Base-by-base conservation (phyloP, 192 early-diverging fungal species). In the Spizellomyces sp. region DNA sequence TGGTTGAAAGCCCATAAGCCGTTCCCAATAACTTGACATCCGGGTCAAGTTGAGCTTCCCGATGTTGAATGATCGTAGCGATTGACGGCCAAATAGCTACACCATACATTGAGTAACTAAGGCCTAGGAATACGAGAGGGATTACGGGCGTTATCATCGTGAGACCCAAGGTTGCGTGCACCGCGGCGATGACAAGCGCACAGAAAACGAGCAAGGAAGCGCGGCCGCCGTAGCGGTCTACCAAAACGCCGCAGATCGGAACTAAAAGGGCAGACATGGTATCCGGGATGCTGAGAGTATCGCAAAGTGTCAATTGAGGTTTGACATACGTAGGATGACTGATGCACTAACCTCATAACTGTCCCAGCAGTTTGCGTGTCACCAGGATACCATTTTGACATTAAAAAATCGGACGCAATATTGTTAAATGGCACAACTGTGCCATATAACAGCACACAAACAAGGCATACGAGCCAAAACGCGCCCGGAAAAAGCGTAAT, bases 51-150 rank as follows among this genome's bases (percentile, higher is more conserved):
- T 57, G 48, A 19, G 59, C 36, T 72, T 86, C 80, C 12, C 77
- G 70, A 27, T 83, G 78, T 59, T 86, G 77, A n/a, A 88, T 83
- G 42, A 88, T 75, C 43, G 75, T 77, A 7, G 89, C 86, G 47
- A 90, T 77, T 8, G 85, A 83, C 4, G 88, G 88, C 79, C 87
- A 89, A 21, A 90, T 75, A 9, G 83, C 85, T 12, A 84, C 86
- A 9, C 88, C 88, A 64, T 87, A 86, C 57, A 90, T 85, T 2
- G 83, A 80, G 57, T 88, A 88, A 5, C 79, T 67, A 4, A 90
- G 59, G 43, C 89, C 89, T 21, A 90, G 74, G 7, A 84, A 68
- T 36, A 89, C 44, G 10, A 90, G 64, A 7, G 85, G 77, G 21
- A 74, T 69, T 9, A 89, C 79, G 6, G 89, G 89, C 19, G 77